Conservation (phyloP, 495 filamentous ascomycete genomes). For the Choiromyces venosus region DNA sequence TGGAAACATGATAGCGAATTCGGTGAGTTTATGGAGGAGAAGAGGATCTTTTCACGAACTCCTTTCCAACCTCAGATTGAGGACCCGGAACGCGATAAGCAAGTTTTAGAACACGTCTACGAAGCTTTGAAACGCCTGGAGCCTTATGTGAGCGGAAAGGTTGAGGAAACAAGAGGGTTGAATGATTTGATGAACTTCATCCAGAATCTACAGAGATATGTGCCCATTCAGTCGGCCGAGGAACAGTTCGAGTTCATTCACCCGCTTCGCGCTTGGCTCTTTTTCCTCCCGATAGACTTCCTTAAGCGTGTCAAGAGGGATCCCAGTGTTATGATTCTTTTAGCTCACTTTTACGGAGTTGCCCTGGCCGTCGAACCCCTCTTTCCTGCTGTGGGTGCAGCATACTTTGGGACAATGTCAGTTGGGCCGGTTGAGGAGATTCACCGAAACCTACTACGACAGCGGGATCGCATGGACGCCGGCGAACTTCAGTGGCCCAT, state of each 20-base stretch:
- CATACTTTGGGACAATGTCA: constrained; percentile 74
- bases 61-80: constrained; percentile 53
- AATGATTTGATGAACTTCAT: constrained; percentile 76
- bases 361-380: constrained; percentile 81
- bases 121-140: constrained; percentile 67
- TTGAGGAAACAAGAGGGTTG: constrained; percentile 67
- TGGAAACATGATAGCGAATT: constrained; percentile 90
- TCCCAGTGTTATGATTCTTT: constrained; percentile 65
- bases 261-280: constrained; percentile 81
- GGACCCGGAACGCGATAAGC: constrained; percentile 57
- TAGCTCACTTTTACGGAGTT: constrained; percentile 86
- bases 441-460: constrained; percentile 55
- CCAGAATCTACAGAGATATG: constrained; percentile 67
- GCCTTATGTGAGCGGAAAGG: constrained; percentile 62
- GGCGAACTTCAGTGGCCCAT: constrained; percentile 51
- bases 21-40: constrained; percentile 73
- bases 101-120: constrained; percentile 59
- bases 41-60: constrained; percentile 60
- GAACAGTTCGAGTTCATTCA: constrained; percentile 85
- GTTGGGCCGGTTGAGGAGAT: constrained; percentile 74
- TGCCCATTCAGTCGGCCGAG: constrained; percentile 64
- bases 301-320: constrained; percentile 56
- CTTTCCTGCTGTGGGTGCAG: constrained; percentile 82
- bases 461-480: constrained; percentile 47
- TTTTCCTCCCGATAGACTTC: constrained; percentile 78